phyloP scores from a whole-genome alignment of 768 basidiomycete genomes.

The Collybiopsis confluens region DNA sequence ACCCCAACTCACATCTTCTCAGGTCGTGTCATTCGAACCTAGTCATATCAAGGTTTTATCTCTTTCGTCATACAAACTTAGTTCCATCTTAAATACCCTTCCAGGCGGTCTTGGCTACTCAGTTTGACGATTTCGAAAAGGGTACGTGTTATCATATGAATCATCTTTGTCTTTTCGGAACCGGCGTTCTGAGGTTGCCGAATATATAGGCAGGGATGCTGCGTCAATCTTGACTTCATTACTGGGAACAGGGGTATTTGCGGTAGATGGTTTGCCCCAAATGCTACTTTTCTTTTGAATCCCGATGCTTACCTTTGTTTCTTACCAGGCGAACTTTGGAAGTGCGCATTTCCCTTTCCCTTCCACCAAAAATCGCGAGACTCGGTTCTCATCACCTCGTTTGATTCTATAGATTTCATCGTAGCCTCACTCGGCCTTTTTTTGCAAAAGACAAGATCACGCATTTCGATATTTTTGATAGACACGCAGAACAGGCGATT shows the following conservation, averaged over 20 bases:
- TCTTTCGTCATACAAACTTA: background rate
- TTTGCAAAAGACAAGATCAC: slow-evolving; percentile 32
- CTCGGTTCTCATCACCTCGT: no score
- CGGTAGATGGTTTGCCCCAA: slow-evolving; percentile 9
- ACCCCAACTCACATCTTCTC: no score
- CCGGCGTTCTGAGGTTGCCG: background rate
- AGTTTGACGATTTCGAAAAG: slow-evolving; percentile 40
- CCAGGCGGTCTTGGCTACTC: slow-evolving; percentile 40
- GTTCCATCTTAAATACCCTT: slow-evolving; percentile 13
- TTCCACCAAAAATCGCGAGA: no score
- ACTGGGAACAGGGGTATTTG: slow-evolving; percentile 17
- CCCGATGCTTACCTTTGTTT: background rate
- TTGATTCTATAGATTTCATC: slow-evolving; percentile 46
- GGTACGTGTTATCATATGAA: background rate
- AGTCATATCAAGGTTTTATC: slow-evolving; percentile 38
- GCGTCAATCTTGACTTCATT: background rate
- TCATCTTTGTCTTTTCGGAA: no score
- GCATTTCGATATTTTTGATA: slow-evolving; percentile 40
- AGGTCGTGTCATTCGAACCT: slow-evolving; percentile 46
- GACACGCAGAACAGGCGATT: slow-evolving; percentile 47
- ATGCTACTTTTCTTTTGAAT: background rate
- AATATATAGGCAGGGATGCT: background rate
- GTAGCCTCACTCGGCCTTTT: slow-evolving; percentile 43
- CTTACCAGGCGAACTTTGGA: background rate
- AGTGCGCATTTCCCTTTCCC: background rate